These are phyloP conservation scores for Boletus sp. DNA, from an alignment of 1,284 basidiomycete genomes.

Conservation along the genomic window DNA sequence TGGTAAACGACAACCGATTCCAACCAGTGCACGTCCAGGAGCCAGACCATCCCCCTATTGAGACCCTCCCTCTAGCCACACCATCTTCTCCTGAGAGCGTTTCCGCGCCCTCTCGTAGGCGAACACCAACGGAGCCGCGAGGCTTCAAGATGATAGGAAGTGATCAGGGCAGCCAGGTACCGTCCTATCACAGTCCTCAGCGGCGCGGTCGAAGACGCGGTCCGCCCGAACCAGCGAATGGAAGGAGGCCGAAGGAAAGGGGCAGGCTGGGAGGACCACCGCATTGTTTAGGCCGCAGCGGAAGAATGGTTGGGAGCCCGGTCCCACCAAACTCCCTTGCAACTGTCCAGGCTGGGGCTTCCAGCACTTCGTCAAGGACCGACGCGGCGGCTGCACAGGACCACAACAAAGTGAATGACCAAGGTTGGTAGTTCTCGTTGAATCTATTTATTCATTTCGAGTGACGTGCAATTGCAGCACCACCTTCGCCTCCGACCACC, in stretches of 20 bases:
- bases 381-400: not conserved
- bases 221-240: constrained; percentile 1
- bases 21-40: constrained; percentile 5
- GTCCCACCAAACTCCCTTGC: not conserved
- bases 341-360: not conserved
- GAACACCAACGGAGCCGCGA: constrained; percentile 11
- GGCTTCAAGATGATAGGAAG: constrained; percentile 2
- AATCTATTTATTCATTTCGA: not conserved
- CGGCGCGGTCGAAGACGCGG: constrained; percentile 6
- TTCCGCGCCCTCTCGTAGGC: constrained; percentile 3
- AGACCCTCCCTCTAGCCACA: constrained; percentile 12
- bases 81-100: constrained; percentile 12
- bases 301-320: not conserved
- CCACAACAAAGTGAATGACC: not conserved
- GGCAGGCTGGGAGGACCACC: not conserved
- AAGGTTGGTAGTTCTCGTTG: not conserved
- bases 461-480: constrained; percentile 1
- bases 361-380: not conserved
- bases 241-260: constrained; percentile 2
- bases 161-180: not conserved
- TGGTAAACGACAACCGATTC: not conserved
- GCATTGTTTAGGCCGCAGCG: not conserved
- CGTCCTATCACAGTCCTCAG: not conserved
- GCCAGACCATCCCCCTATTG: constrained; percentile 18
- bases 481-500: constrained; percentile 2